Evolutionary conservation across 805 yeast genomes (phyloP).

Genomic region (Sugiyamaella chiloensis): DNA sequence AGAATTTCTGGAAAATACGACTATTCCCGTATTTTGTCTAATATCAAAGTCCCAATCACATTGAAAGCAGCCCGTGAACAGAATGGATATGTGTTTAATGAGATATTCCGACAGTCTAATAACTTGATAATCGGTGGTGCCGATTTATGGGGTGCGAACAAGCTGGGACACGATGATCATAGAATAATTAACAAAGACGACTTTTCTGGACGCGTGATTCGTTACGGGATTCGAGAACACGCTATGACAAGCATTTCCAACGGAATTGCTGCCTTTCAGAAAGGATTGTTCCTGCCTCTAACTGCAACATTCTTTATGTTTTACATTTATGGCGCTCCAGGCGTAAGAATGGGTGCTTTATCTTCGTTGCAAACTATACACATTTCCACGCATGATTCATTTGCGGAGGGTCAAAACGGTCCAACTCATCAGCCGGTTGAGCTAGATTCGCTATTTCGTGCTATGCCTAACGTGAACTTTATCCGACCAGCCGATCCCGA

Average conservation of each 20-base stretch:
- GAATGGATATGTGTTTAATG: constrained; percentile 28
- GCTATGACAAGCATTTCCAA: constrained; percentile 98
- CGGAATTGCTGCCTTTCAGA: constrained; percentile 53
- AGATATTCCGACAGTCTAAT: constrained; percentile 30
- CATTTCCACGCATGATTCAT: constrained; percentile 54
- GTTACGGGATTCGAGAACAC: constrained; percentile 98
- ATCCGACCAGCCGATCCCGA: constrained; percentile 52
- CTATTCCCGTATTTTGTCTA: constrained; percentile 20
- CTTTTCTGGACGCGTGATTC: constrained; percentile 30
- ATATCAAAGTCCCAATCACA: neutral
- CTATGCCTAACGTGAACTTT: constrained; percentile 46
- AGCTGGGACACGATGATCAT: neutral
- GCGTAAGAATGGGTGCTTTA: constrained; percentile 47
- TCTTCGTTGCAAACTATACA: constrained; percentile 44
- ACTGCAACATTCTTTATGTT: constrained; percentile 38
- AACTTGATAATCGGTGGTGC: constrained; percentile 38
- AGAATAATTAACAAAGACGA: neutral
- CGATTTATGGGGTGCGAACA: constrained; percentile 30
- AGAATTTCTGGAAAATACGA: constrained; percentile 62
- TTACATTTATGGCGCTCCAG: constrained; percentile 41
- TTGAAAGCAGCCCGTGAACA: constrained; percentile 5
- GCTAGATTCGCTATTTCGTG: constrained; percentile 46
- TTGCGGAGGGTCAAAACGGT: constrained; percentile 55
- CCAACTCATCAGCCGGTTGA: constrained; percentile 57
- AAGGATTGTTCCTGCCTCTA: constrained; percentile 39